phyloP scores from a whole-genome alignment of 805 yeast genomes.

The Suhomyces emberorum region DNA sequence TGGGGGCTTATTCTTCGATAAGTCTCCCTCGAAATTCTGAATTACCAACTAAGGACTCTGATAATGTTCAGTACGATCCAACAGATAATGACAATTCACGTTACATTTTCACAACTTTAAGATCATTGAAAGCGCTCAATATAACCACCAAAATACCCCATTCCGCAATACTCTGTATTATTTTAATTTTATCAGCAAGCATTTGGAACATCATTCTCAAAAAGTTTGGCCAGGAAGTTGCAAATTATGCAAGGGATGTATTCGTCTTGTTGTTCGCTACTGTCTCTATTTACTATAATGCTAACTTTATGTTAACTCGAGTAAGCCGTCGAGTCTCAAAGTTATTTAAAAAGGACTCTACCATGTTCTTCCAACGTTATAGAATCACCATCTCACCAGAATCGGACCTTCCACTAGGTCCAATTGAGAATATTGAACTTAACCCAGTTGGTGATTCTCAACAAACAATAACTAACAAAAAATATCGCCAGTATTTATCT shows the following conservation, averaged over 20 bases:
- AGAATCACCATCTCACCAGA: slow-evolving; percentile 42
- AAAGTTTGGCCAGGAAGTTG: slow-evolving; percentile 23
- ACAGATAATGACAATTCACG: slow-evolving; percentile 21
- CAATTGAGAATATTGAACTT: slow-evolving; percentile 29
- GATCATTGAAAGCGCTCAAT: slow-evolving; percentile 7
- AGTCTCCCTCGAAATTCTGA: slow-evolving; percentile 22
- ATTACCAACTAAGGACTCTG: slow-evolving; percentile 18
- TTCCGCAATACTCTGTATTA: slow-evolving; percentile 34
- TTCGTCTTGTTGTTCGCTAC: slow-evolving; percentile 35
- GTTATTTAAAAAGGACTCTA: slow-evolving; percentile 3
- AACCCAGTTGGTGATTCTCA: too few relatives aligned
- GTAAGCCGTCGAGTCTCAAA: slow-evolving; percentile 25
- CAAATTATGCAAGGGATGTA: slow-evolving; percentile 30
- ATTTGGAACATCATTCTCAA: slow-evolving; percentile 37
- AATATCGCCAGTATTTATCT: slow-evolving; percentile 9
- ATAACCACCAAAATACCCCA: slow-evolving; percentile 14
- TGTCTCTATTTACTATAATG: slow-evolving; percentile 28
- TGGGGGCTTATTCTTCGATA: slow-evolving; percentile 12
- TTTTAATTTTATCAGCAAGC: slow-evolving; percentile 46
- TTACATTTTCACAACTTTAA: slow-evolving; percentile 9
- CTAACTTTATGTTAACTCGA: slow-evolving; percentile 22
- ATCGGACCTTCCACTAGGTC: slow-evolving; percentile 35
- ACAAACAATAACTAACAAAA: slow-evolving; percentile 8
- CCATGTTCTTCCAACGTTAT: slow-evolving; percentile 26
- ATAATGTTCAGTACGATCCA: slow-evolving; percentile 16